Conservation (phyloP, 2,329 filamentous ascomycete genomes). For the Pseudogymnoascus sp. region DNA sequence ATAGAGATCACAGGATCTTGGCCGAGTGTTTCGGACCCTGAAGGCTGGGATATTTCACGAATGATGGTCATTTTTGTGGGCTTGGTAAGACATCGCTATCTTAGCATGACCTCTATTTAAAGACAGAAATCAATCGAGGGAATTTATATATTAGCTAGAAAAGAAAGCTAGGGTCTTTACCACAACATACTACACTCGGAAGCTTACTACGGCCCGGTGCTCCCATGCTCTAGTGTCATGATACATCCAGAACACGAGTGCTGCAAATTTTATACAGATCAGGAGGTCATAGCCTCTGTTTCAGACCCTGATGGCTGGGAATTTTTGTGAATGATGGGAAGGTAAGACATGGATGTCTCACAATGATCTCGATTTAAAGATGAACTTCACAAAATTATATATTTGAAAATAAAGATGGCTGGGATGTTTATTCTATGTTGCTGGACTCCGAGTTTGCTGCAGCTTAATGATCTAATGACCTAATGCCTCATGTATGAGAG, state of each 20-base stretch:
- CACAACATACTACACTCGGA: neutral
- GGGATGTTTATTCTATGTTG: neutral
- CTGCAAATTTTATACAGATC: neutral
- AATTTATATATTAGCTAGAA: neutral
- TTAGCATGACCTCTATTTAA: conserved; percentile 3
- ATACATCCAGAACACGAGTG: neutral
- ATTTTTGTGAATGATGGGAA: neutral
- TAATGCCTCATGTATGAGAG: neutral
- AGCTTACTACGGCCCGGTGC: neutral
- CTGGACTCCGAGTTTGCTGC: neutral
- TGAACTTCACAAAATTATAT: neutral
- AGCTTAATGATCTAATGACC: neutral
- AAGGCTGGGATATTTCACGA: neutral
- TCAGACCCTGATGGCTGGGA: conserved; percentile 1
- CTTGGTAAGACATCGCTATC: neutral
- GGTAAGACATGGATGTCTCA: neutral
- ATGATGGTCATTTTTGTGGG: neutral
- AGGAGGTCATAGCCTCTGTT: neutral
- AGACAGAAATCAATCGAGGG: neutral
- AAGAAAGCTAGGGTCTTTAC: neutral
- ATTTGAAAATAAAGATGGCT: neutral
- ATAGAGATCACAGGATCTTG: neutral
- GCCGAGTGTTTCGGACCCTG: neutral
- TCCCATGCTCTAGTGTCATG: neutral
- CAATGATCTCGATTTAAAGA: neutral